phyloP scores from a whole-genome alignment of 2,329 filamentous ascomycete genomes.

The Alternaria infectoria region DNA sequence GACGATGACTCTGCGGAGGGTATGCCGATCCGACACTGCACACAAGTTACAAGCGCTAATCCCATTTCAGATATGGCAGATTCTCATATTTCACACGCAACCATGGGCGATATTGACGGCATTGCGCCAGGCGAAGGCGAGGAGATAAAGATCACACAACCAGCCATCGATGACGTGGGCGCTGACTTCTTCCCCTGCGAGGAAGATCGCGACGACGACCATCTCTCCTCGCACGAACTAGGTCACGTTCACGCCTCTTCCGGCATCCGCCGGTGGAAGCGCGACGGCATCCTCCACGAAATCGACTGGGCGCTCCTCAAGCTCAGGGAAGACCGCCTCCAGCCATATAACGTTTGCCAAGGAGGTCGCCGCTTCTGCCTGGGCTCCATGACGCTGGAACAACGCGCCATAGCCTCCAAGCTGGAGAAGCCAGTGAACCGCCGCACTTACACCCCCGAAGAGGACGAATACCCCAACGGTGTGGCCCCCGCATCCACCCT shows the following conservation, averaged over 20 bases:
- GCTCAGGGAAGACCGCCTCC: constrained; percentile 73
- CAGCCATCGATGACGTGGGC: constrained; percentile 85
- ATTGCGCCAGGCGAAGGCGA: constrained; percentile 76
- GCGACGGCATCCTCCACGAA: constrained; percentile 79
- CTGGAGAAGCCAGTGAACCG: constrained; percentile 45
- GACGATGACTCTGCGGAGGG: constrained; percentile 38
- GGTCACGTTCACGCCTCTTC: constrained; percentile 90
- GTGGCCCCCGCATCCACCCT: constrained; percentile 68
- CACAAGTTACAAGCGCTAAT: not conserved
- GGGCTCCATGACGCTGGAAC: constrained; percentile 29
- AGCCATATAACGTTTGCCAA: constrained; percentile 74
- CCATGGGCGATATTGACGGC: constrained; percentile 74
- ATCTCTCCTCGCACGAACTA: constrained; percentile 79
- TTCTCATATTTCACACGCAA: constrained; percentile 37
- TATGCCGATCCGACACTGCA: constrained; percentile 6
- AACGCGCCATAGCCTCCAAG: constrained; percentile 38
- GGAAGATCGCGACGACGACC: constrained; percentile 77
- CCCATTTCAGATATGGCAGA: constrained; percentile 25
- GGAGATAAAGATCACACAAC: constrained; percentile 85
- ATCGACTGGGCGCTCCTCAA: constrained; percentile 95
- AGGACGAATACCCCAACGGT: constrained; percentile 60
- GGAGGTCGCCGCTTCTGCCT: constrained; percentile 52
- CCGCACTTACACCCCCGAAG: constrained; percentile 41
- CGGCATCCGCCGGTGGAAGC: constrained; percentile 77
- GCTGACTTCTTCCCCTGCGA: constrained; percentile 80